phyloP scores from a whole-genome alignment of 176 grass and related monocot species.

The barley (Hordeum vulgare) region MorexV3_pseudomolecules_assembly NC_058519.1:517429281-517429780 shows the following conservation, averaged over 20 bases:
- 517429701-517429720: background rate
- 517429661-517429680: background rate
- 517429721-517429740: background rate
- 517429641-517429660: background rate
- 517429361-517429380: background rate
- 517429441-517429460: background rate
- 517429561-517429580: background rate
- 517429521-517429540: background rate
- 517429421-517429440: constrained; percentile 1
- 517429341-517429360: background rate
- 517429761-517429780: background rate
- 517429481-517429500: background rate
- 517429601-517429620: background rate
- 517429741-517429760: background rate
- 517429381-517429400: background rate
- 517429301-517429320: background rate
- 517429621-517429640: background rate
- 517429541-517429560: background rate
- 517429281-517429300: no score
- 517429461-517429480: background rate
- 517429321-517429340: constrained; percentile 1
- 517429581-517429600: background rate
- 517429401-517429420: constrained; percentile 6
- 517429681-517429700: background rate
- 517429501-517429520: background rate